These are phyloP conservation scores for Acaromyces ingoldii DNA, from an alignment of 1,284 basidiomycete species.

Conservation along the genomic window DNA sequence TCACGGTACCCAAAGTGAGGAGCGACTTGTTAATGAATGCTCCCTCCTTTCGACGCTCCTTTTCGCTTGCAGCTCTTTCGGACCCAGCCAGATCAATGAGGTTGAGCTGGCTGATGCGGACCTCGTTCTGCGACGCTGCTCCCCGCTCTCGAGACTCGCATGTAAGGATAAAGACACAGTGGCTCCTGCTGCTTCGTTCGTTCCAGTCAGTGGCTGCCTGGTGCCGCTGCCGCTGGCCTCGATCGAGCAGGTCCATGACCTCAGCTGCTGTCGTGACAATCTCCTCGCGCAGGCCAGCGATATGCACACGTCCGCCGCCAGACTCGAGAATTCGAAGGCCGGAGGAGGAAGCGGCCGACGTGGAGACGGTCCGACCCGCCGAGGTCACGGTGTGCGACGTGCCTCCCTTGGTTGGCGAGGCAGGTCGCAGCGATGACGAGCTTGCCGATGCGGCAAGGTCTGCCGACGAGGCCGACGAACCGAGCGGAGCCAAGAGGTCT, in stretches of 20 bases:
- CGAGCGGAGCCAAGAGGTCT: constrained; percentile 53
- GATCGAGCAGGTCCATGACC: constrained; percentile 63
- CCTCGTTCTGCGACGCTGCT: constrained; percentile 17
- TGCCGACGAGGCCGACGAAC: neutral
- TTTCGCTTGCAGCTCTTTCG: constrained; percentile 58
- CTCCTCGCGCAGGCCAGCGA: constrained; percentile 56
- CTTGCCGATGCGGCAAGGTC: neutral
- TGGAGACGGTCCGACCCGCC: constrained; percentile 2
- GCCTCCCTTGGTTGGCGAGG: constrained; percentile 24
- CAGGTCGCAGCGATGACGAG: no score
- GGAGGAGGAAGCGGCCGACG: constrained; percentile 2
- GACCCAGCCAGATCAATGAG: constrained; percentile 60
- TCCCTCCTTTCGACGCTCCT: constrained; percentile 57
- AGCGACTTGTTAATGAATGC: constrained; percentile 51
- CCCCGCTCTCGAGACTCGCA: constrained; percentile 34
- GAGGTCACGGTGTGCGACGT: constrained; percentile 6
- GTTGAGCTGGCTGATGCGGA: constrained; percentile 53
- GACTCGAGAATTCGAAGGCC: constrained; percentile 44
- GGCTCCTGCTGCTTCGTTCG: constrained; percentile 85
- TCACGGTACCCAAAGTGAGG: constrained; percentile 57
- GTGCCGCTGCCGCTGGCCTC: constrained; percentile 79
- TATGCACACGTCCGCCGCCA: constrained; percentile 52
- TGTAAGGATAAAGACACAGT: constrained; percentile 64
- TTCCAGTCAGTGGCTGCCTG: constrained; percentile 98
- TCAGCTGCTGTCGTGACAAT: constrained; percentile 57